Evolutionary conservation across 352 stramenopile genomes (phyloP).

Genomic region (Globisporangium ultimum): DNA sequence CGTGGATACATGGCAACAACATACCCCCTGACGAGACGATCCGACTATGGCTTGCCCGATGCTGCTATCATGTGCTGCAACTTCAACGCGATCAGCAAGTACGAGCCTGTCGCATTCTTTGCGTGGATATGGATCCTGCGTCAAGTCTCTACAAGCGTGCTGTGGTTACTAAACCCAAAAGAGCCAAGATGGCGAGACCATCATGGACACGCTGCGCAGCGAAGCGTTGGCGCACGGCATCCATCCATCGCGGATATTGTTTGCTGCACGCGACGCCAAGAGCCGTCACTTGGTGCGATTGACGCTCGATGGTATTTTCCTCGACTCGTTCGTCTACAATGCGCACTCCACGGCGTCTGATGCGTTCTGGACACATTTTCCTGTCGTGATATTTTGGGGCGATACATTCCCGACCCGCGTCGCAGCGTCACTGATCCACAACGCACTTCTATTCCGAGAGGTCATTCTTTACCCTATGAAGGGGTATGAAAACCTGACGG

Average conservation of each 20-base stretch:
- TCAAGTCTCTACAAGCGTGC: conserved; percentile 72
- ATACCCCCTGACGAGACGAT: conserved; percentile 21
- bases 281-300: conserved; percentile 79
- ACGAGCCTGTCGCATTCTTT: conserved; percentile 85
- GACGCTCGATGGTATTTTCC: conserved; percentile 84
- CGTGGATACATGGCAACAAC: background rate
- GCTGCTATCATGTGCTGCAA: conserved; percentile 79
- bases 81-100: conserved; percentile 95
- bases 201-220: conserved; percentile 39
- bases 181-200: conserved; percentile 15
- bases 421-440: conserved; percentile 51
- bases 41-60: conserved; percentile 23
- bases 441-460: conserved; percentile 24
- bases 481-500: conserved; percentile 67
- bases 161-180: conserved; percentile 80
- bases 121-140: conserved; percentile 89
- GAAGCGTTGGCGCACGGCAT: conserved; percentile 73
- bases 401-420: conserved; percentile 72
- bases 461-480: conserved; percentile 51
- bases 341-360: conserved; percentile 95
- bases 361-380: conserved; percentile 84
- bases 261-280: conserved; percentile 55
- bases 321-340: conserved; percentile 95
- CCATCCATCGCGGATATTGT: conserved; percentile 55
- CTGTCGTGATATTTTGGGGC: conserved; percentile 86